These are phyloP conservation scores for Immersiella caudata DNA, from an alignment of 495 filamentous ascomycete species.

Conservation along the genomic window DNA sequence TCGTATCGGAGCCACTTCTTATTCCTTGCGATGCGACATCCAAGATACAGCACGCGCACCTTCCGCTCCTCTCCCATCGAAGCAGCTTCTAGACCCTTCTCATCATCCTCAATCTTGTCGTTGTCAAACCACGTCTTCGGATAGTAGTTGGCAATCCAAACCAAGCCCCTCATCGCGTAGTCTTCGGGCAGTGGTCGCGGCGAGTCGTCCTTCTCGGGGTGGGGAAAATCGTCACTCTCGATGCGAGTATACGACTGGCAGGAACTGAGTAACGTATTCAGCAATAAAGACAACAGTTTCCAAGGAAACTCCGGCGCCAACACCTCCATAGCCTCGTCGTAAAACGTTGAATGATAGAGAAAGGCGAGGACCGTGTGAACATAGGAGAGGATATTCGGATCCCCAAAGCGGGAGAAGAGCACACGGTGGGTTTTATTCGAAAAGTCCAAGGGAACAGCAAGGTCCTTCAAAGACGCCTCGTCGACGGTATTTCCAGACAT, in stretches of 20 bases:
- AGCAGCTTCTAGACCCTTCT: slow-evolving; percentile 68
- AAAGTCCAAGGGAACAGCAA: slow-evolving; percentile 36
- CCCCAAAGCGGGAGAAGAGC: slow-evolving; percentile 61
- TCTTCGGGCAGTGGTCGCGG: slow-evolving; percentile 79
- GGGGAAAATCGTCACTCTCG: slow-evolving; percentile 56
- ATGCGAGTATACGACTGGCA: slow-evolving; percentile 50
- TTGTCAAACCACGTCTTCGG: slow-evolving; percentile 70
- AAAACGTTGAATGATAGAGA: slow-evolving; percentile 59
- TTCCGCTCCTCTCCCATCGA: slow-evolving; percentile 66
- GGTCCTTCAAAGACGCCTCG: slow-evolving; percentile 21
- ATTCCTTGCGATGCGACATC: slow-evolving; percentile 48
- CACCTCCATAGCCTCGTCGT: slow-evolving; percentile 52
- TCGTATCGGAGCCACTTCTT: slow-evolving; percentile 45
- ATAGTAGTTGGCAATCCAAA: slow-evolving; percentile 71
- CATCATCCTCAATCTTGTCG: slow-evolving; percentile 74
- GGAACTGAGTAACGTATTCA: slow-evolving; percentile 63
- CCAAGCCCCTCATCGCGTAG: slow-evolving; percentile 73
- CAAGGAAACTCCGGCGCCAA: slow-evolving; percentile 61
- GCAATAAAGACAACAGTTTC: slow-evolving; percentile 60
- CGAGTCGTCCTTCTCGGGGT: slow-evolving; percentile 49
- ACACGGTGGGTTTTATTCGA: slow-evolving; percentile 46
- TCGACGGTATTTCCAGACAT: slow-evolving; percentile 28
- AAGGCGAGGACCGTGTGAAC: slow-evolving; percentile 73
- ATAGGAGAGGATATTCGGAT: slow-evolving; percentile 67
- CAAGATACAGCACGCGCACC: slow-evolving; percentile 77